Conservation (phyloP, 441 rosid species). For the Populus trichocarpa region DNA sequence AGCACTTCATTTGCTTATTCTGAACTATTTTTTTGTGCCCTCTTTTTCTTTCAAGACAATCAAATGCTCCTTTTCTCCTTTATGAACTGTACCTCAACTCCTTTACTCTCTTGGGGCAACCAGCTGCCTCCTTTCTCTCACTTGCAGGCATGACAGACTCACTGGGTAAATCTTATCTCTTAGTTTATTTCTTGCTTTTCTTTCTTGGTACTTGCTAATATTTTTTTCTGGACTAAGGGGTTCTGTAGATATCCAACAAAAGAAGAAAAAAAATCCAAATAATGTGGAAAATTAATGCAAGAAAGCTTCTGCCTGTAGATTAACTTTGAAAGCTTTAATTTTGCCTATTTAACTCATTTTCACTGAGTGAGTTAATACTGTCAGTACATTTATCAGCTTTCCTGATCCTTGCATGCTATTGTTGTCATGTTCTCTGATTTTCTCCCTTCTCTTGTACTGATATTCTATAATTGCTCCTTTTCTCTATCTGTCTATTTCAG, state of each 20-base stretch:
- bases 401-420: not conserved
- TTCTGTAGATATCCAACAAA: not conserved
- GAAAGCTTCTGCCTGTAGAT: not conserved
- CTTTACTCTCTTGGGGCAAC: slow-evolving; percentile 1
- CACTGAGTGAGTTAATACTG: not conserved
- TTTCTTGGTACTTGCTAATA: not conserved
- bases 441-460: not conserved
- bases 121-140: not conserved
- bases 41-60: slow-evolving; percentile 3
- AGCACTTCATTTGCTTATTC: slow-evolving; percentile 12
- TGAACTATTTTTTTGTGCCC: not conserved
- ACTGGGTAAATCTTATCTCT: slow-evolving; percentile 8
- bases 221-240: not conserved
- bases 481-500: not conserved
- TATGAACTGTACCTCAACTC: not conserved
- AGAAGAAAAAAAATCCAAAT: too few species aligned
- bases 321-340: not conserved
- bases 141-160: slow-evolving; percentile 17
- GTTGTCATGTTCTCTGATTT: not conserved
- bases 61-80: slow-evolving; percentile 3
- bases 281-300: not conserved
- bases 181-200: not conserved
- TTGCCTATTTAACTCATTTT: not conserved
- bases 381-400: not conserved
- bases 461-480: too few species aligned